Percentiles rank a stretch among this genome's conserved stretches.
Conservation (phyloP, 176 grass and related monocot species). For the Thinopyrum elongatum region DNA sequence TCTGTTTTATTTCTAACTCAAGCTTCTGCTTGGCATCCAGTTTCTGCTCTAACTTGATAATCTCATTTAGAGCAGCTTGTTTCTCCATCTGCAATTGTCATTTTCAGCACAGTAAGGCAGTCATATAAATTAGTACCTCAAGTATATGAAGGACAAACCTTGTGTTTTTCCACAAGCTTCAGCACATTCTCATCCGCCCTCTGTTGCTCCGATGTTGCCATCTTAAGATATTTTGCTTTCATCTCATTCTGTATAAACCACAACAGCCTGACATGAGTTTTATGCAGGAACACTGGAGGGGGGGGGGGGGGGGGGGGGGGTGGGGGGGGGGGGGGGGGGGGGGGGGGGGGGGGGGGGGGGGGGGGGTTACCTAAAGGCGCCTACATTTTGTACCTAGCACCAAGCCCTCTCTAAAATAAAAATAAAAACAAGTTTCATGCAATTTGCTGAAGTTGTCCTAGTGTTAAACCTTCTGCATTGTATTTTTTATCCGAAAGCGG, state of each 20-base stretch:
- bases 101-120: neutral
- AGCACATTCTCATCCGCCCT: conserved; percentile 65
- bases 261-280: neutral
- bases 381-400: too few species aligned
- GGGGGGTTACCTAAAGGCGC: too few species aligned
- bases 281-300: neutral
- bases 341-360: neutral
- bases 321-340: too few species aligned
- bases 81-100: conserved; percentile 44
- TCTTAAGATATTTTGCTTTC: conserved; percentile 48
- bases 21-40: conserved; percentile 49
- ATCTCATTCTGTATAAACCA: conserved; percentile 34
- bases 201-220: conserved; percentile 56
- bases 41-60: conserved; percentile 46
- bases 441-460: too few species aligned
- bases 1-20: conserved; percentile 52
- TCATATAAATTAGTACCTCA: neutral
- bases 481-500: too few species aligned
- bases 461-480: too few species aligned
- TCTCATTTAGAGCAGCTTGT: conserved; percentile 41
- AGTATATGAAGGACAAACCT: conserved; percentile 30
- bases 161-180: conserved; percentile 52
- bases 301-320: too few species aligned
- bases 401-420: too few species aligned
- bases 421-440: too few species aligned